Base-by-base conservation (phyloP, 2,329 filamentous ascomycete genomes). In the Penicillium sp. region DNA sequence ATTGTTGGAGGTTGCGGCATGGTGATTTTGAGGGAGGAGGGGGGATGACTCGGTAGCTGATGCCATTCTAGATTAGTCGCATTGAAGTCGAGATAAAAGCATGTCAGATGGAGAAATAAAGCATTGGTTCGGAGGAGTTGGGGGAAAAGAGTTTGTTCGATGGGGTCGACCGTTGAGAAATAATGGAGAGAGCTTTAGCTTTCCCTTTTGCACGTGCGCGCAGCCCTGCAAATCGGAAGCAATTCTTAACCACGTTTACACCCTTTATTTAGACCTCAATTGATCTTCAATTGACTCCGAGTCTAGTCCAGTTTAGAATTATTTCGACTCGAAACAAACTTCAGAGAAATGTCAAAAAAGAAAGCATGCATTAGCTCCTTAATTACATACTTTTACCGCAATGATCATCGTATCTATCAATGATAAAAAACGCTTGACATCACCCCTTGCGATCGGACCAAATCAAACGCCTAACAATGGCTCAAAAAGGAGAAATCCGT, bases 11-110 rank as follows among this genome's bases (percentile, higher is more conserved):
- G 66, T 53, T 58, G 63, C 56, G 48, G 71, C 59, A 58, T 65
- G 61, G 58, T 66, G 59, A 45, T 78, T 73, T 57, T 74, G 72
- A 45, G 76, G 75, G 54, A 82, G 73, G 46, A 82, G 73, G 23
- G 79, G 79, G 30, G 79, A 73, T 51, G 74, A 73, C 71, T 82
- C 80, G 66, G 71, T 70, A 54, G 73, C 69, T 13, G 79, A 75
- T 64, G 77, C 65, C 76, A 78, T 78, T 49, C 50, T 68, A 59
- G 57, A 35, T 58, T 13, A 41, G 56, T 60, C 45, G 56, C 55
- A 50, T 57, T 30, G 47, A 17, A 31, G 57, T 66, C 55, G 45
- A 61, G 48, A 48, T 67, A 61, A 67, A 53, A 26, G 29, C 62
- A 59, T 58, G 58, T 62, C 67, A 65, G 66, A 67, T 60, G 41